A percentile compares a stretch with the other conserved stretches of the same genome.
These are phyloP conservation scores for Plectranthus barbatus DNA, from an alignment of 257 asterid genomes.

Conservation along the genomic window DNA sequence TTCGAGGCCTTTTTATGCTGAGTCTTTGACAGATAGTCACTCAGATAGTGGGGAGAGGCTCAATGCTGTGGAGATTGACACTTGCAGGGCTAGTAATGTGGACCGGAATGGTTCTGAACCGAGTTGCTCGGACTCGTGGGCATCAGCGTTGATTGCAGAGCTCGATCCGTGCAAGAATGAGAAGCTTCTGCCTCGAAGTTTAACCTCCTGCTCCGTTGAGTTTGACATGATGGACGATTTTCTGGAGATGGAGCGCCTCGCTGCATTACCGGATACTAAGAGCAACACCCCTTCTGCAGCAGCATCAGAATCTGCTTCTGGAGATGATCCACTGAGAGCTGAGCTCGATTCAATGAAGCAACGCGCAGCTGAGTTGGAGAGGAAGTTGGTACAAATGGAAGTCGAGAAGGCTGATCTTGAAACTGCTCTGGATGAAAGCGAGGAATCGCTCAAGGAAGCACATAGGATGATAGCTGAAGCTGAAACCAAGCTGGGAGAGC, in stretches of 20 bases:
- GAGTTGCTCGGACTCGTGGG: constrained; percentile 42
- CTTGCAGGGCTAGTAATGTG: not conserved
- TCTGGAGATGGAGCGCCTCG: constrained; percentile 81
- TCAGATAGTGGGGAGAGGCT: constrained; percentile 35
- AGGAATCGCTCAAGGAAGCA: constrained; percentile 28
- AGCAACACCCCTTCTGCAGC: constrained; percentile 22
- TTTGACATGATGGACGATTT: constrained; percentile 86
- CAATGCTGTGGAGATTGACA: constrained; percentile 20
- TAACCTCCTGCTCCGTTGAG: constrained; percentile 30
- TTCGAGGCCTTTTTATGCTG: constrained; percentile 31
- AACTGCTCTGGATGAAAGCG: constrained; percentile 32
- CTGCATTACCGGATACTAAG: constrained; percentile 44
- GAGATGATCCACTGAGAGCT: constrained; percentile 25
- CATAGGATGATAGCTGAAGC: constrained; percentile 26
- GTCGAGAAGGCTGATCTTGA: constrained; percentile 40
- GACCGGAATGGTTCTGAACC: constrained; percentile 26
- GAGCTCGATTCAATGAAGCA: constrained; percentile 38
- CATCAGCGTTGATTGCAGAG: constrained; percentile 42
- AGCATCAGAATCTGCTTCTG: constrained; percentile 20
- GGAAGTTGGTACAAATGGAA: constrained; percentile 38
- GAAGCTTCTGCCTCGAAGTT: constrained; percentile 26
- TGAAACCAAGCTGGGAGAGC: constrained; percentile 30
- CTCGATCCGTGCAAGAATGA: constrained; percentile 53
- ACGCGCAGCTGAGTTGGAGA: constrained; percentile 44
- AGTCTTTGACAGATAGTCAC: constrained; percentile 41